These are phyloP conservation scores for Tolypocladium album DNA, from an alignment of 2,329 filamentous ascomycete genomes.

Conservation along the genomic window DNA sequence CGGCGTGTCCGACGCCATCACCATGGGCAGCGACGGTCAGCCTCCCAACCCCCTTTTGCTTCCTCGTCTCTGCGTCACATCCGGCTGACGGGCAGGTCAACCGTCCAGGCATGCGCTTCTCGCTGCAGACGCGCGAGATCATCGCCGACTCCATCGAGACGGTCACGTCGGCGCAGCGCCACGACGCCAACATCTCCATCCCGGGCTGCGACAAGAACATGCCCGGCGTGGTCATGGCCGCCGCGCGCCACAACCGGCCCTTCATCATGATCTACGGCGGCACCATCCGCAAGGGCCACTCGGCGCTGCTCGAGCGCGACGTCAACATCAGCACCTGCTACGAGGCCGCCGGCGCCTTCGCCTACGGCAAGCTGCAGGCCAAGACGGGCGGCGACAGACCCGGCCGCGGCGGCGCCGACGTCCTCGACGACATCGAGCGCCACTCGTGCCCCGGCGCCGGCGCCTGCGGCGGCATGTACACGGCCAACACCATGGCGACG, in stretches of 20 bases:
- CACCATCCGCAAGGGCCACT: constrained; percentile 81
- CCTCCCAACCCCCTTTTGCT: not conserved
- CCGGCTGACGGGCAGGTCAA: no score
- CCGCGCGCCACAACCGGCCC: constrained; percentile 81
- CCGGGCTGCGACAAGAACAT: constrained; percentile 98
- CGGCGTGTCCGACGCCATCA: constrained; percentile 82
- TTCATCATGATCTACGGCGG: constrained; percentile 95
- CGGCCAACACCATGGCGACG: constrained; percentile 84
- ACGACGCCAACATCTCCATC: constrained; percentile 88
- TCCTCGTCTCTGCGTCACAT: no score
- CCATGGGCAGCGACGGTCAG: constrained; percentile 84
- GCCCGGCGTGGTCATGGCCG: constrained; percentile 86
- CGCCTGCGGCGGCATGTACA: constrained; percentile 79
- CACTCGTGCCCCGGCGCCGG: constrained; percentile 57
- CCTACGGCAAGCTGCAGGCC: constrained; percentile 67
- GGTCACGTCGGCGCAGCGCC: constrained; percentile 81
- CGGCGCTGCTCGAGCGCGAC: constrained; percentile 59
- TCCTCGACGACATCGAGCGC: constrained; percentile 72
- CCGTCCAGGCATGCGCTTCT: constrained; percentile 75
- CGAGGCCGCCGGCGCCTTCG: constrained; percentile 74
- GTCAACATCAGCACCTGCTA: constrained; percentile 88
- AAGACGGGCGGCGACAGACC: constrained; percentile 49
- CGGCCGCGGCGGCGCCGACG: constrained; percentile 61
- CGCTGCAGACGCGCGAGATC: constrained; percentile 79
- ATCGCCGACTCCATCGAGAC: constrained; percentile 94